A percentile compares a stretch with the other conserved stretches of the same genome.
Evolutionary conservation across 805 yeast species (phyloP).

Genomic region (Teunomyces panamensis): DNA sequence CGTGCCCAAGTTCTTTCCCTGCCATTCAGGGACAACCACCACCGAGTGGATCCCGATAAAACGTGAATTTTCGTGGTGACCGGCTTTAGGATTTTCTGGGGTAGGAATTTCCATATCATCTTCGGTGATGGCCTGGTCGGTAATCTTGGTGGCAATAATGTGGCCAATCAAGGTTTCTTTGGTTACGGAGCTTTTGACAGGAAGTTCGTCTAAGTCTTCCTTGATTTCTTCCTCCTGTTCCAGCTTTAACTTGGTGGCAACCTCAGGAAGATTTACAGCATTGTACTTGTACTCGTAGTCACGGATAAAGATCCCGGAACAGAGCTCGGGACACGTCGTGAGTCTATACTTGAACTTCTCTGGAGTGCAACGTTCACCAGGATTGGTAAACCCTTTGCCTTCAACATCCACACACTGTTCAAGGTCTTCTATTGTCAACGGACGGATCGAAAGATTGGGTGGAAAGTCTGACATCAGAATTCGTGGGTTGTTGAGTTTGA

Average conservation of each 20-base stretch:
- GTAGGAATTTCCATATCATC: constrained; percentile 61
- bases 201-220: constrained; percentile 38
- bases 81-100: constrained; percentile 32
- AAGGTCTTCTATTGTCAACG: constrained; percentile 72
- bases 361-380: constrained; percentile 59
- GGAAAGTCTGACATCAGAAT: constrained; percentile 41
- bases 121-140: constrained; percentile 48
- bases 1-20: constrained; percentile 80
- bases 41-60: constrained; percentile 80
- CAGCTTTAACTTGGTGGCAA: constrained; percentile 30
- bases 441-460: constrained; percentile 54
- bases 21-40: constrained; percentile 73
- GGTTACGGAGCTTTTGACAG: constrained; percentile 47
- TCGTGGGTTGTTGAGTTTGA: background rate
- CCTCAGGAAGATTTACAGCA: constrained; percentile 40
- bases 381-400: constrained; percentile 61
- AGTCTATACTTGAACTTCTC: constrained; percentile 68
- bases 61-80: constrained; percentile 75
- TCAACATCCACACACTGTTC: constrained; percentile 64
- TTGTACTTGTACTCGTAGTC: constrained; percentile 50
- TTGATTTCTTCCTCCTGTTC: constrained; percentile 10
- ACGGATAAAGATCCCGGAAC: constrained; percentile 83
- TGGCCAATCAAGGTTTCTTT: constrained; percentile 76
- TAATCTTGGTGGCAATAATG: constrained; percentile 72
- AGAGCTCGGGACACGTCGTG: constrained; percentile 81